A percentile compares a stretch with the other conserved stretches of the same genome.
Evolutionary conservation across 2,329 filamentous ascomycete genomes (phyloP).

Genomic region (Lachnellula willkommii): DNA sequence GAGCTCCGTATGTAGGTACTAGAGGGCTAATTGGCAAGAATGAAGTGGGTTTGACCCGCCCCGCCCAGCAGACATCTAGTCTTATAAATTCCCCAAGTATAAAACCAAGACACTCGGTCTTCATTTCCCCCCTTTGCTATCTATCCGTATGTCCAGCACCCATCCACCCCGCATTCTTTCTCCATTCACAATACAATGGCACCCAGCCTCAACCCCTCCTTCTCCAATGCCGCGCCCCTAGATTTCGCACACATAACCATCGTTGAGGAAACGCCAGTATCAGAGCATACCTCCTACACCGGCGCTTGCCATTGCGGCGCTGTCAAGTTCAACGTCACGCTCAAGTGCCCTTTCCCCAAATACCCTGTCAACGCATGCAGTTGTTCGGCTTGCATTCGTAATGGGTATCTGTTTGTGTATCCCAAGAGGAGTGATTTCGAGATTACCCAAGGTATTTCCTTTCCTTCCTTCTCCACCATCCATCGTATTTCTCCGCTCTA

Average conservation of each 20-base stretch:
- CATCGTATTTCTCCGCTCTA: too few species aligned
- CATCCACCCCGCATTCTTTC: neutral
- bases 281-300: conserved; percentile 38
- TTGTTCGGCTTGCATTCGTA: conserved; percentile 58
- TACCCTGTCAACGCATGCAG: conserved; percentile 53
- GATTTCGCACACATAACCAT: neutral
- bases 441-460: conserved; percentile 9
- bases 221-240: neutral
- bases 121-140: neutral
- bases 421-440: conserved; percentile 18
- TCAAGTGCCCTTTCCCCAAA: conserved; percentile 46
- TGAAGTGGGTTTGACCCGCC: too few species aligned
- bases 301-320: conserved; percentile 52
- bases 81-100: too few species aligned
- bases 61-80: too few species aligned
- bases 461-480: neutral
- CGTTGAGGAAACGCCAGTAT: neutral
- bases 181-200: neutral
- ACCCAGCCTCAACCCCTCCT: neutral
- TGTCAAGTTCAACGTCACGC: conserved; percentile 43
- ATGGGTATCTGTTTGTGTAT: conserved; percentile 40
- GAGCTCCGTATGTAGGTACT: too few species aligned
- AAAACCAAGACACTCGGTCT: neutral
- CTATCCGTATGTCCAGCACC: too few species aligned
- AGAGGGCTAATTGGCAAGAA: too few species aligned